Conservation (phyloP, 129 eudicot genomes). For the carrot (Daucus carota) region DNA sequence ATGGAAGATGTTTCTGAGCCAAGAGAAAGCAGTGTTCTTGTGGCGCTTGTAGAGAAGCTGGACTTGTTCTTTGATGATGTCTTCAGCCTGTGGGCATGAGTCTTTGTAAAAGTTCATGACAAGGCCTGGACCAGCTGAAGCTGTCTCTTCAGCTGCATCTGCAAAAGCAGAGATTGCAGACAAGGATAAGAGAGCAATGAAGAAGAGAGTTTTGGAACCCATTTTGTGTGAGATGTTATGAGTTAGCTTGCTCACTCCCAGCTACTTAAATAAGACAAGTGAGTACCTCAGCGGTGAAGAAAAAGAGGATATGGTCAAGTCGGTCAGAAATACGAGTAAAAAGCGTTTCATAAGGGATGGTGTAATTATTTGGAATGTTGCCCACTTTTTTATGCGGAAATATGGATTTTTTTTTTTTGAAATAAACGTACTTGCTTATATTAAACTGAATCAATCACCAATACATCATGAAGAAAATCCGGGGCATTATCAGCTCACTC, state of each 20-base stretch:
- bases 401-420: too few species aligned
- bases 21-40: conserved; percentile 99
- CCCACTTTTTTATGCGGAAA: too few species aligned
- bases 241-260: not conserved
- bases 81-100: conserved; percentile 96
- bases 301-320: not conserved
- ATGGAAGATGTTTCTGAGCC: conserved; percentile 99
- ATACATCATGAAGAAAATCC: too few species aligned
- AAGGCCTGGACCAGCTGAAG: conserved; percentile 42
- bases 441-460: too few species aligned
- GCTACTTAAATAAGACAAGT: conserved; percentile 31
- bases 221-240: conserved; percentile 16
- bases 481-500: too few species aligned
- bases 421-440: too few species aligned
- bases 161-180: conserved; percentile 28
- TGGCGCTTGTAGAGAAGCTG: conserved; percentile 98
- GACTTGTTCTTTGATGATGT: conserved; percentile 88
- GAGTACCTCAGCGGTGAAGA: conserved; percentile 4
- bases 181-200: conserved; percentile 42
- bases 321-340: not conserved
- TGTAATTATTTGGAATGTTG: too few species aligned
- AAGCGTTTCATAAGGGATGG: too few species aligned
- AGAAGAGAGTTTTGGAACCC: conserved; percentile 48
- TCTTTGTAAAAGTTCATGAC: conserved; percentile 79
- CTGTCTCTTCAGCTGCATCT: conserved; percentile 30